Evolutionary conservation across 192 early-diverging fungal species (phyloP), one percentile per base, ranked within the genome.

Genomic region (Gamsiella multidivaricata): DNA sequence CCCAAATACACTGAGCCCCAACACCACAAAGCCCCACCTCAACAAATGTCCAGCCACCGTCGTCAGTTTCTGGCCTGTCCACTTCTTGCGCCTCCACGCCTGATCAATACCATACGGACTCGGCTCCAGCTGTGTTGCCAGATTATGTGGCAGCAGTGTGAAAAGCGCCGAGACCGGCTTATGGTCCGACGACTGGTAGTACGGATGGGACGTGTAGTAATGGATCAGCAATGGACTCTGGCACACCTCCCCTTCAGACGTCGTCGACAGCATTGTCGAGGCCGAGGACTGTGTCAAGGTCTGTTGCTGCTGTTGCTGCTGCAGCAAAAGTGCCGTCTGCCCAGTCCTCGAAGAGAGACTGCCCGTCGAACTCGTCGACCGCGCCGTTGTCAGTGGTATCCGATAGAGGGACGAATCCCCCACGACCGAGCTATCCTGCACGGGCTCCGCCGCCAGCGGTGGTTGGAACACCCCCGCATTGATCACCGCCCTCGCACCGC

Each of bases 111-210:
- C 72, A 67, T 75, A 75, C 0, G 57, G 64, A 32, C 25, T 65
- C 4, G 55, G 58, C 52, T 31, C 58, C 32, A 58, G 10, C 14
- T 61, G 45, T 5, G 57, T 61, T 5, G 72, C 72, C 64, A 75
- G 52, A 18, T 67, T 61, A 20, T 75, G 64, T 2, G 72, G 72
- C 15, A 61, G 31, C 20, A 75, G 17, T 1, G 65, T 80, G 46
- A 83, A 79, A 26, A 80, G 47, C 1, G 81, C 81, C 14, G 76
- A 80, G 33, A 83, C 76, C 9, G 81, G 81, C 60, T 83, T 83
- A 56, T 83, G 81, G 51, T 83, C 81, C 37, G 81, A 83, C 10
- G 51, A 47, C 36, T 42, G 53, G 63, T 83, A 83, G 28, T 60
- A 17, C 25, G 70, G 65, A 47, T 83, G 70, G 12, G 81, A 83